Evolutionary conservation across 2,329 filamentous ascomycete genomes (phyloP).

Genomic region (Penicillium nordicum): DNA sequence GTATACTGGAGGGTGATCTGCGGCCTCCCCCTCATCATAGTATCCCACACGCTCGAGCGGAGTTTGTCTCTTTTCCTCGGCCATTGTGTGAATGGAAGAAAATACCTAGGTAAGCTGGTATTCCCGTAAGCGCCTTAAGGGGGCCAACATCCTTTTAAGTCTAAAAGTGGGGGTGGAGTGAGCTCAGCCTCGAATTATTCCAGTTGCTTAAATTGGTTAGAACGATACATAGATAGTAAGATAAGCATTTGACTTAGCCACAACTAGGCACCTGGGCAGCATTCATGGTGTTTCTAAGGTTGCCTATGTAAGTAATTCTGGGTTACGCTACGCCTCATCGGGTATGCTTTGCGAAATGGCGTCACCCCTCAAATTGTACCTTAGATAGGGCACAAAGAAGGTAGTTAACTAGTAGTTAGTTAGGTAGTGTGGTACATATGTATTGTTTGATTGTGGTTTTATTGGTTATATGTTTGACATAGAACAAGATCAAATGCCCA

Average conservation of each 20-base stretch:
- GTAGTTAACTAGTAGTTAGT: too few species aligned
- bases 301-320: background rate
- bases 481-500: background rate
- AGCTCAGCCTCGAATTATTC: constrained; percentile 1
- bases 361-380: background rate
- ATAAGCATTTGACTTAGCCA: background rate
- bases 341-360: constrained; percentile 7
- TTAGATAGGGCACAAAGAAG: background rate
- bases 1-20: constrained; percentile 5
- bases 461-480: background rate
- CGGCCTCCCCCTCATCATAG: background rate
- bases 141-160: constrained; percentile 1
- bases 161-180: background rate
- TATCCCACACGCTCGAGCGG: background rate
- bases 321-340: constrained; percentile 4
- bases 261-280: background rate
- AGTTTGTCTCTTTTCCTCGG: constrained; percentile 5
- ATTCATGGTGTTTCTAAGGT: background rate
- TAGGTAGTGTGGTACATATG: background rate
- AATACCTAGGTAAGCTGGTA: background rate
- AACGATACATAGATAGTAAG: background rate
- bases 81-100: background rate
- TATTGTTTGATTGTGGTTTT: background rate
- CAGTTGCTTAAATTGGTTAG: background rate
- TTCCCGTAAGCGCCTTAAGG: background rate